Evolutionary conservation across 1,284 basidiomycete genomes (phyloP), one percentile per base, ranked within the genome.

Genomic region (Rhodotorula glutinis): DNA sequence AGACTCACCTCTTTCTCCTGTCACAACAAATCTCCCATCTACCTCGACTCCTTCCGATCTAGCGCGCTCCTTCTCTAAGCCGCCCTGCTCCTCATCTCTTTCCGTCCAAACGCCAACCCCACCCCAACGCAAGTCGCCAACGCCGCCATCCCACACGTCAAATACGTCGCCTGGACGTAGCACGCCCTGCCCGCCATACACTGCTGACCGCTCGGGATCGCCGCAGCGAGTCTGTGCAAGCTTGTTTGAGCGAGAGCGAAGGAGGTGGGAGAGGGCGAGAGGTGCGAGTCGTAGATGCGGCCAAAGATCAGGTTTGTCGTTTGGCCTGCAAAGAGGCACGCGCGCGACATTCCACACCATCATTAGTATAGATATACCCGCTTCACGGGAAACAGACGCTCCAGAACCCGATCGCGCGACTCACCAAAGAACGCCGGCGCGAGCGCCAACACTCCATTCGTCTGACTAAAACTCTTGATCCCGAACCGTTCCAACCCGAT

Each of bases 401-500:
- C n/a, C n/a, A n/a, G n/a, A n/a, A n/a, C n/a, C n/a, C n/a, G n/a
- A n/a, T n/a, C n/a, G n/a, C n/a, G n/a, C n/a, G 10, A 14, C 56
- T 33, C 25, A 69, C 66, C 71, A n/a, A 67, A 72, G 3, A 71
- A 23, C 0, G 72, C 69, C 0, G 72, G 72, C 8, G 69, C 69
- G 11, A 73, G 62, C 11, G 72, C 65, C 13, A 71, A 55, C 27
- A 67, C 60, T 3, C 67, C 67, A 41, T 67, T 71, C 44, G 67
- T 73, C 25, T 53, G 52, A 17, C 58, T 60, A 46, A 71, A 73
- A 21, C 53, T 60, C 4, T 47, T 33, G 21, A 73, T 65, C 14
- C 72, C 72, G 59, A 73, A 71, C 52, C 71, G 41, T 43, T 71
- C 71, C 29, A 73, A 59, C 25, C 61, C 64, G 19, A 73, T 53